A percentile compares a stretch with the other conserved stretches of the same genome.
Evolutionary conservation across 768 basidiomycete genomes (phyloP).

Genomic region (Cystobasidium onofrii): DNA sequence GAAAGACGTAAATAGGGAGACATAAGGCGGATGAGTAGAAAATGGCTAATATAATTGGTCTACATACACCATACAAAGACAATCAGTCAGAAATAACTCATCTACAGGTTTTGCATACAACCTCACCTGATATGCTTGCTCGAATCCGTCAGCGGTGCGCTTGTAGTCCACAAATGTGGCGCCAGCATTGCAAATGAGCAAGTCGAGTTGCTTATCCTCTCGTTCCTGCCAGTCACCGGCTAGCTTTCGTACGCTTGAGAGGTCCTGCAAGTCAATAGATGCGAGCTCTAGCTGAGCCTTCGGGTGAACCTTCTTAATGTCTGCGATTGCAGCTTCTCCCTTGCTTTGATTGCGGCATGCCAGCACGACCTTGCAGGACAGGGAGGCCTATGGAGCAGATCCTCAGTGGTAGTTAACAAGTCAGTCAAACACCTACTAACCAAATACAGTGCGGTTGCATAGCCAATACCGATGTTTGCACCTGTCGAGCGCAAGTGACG

Average conservation of each 20-base stretch:
- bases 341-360: slow-evolving; percentile 3
- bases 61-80: neutral
- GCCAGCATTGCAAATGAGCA: slow-evolving; percentile 14
- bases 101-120: no score
- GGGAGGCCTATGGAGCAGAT: neutral
- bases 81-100: neutral
- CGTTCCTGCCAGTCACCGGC: neutral
- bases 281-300: neutral
- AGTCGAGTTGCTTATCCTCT: neutral
- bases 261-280: neutral
- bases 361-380: slow-evolving; percentile 7
- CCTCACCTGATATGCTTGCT: neutral
- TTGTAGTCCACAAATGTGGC: slow-evolving; percentile 4
- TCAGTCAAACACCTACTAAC: neutral
- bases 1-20: neutral
- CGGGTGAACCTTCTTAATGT: neutral
- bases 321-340: neutral
- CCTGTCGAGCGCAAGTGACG: neutral
- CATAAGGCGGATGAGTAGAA: slow-evolving; percentile 5
- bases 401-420: no score
- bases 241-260: neutral
- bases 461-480: slow-evolving; percentile 1
- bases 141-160: neutral
- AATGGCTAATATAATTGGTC: slow-evolving; percentile 4
- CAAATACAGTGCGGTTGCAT: slow-evolving; percentile 4